Evolutionary conservation across 192 early-diverging fungal genomes (phyloP), one percentile per base, ranked within the genome.

Genomic region (Umbelopsis vinacea): DNA sequence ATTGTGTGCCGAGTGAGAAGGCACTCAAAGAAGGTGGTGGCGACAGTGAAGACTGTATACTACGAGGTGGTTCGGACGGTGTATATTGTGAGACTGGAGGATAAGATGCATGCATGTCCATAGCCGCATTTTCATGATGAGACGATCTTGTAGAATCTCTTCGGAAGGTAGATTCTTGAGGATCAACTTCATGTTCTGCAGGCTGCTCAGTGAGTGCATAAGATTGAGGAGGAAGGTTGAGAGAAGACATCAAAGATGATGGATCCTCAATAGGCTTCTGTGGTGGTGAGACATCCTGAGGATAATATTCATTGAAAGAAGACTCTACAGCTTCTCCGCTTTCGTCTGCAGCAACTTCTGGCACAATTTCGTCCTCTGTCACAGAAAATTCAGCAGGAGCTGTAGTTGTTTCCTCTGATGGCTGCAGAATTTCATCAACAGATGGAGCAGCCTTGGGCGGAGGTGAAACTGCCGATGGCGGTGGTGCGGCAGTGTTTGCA

Each of bases 21-120:
- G 40, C 40, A 12, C 40, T 43, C 6, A 54, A 19, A 12, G 53
- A 54, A 1, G 22, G 53, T 26, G 53, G 53, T 2, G 53, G 53
- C 26, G 53, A 54, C 53, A 54, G 23, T 26, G 23, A 54, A 26
- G 53, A 54, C 23, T 54, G 53, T 54, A 54, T 23, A 54, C 53
- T 54, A 26, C 26, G 53, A 29, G 53, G 53, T 10, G 53, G 53
- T 23, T 54, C 23, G 7, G n/a, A 54, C 6, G 53, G 6, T 12
- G 53, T 14, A 22, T 54, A 54, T 4, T 22, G 11, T 24, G 53
- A 24, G 23, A 54, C 26, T 11, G 53, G 26, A 54, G 14, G 23
- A 14, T 24, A 0, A 4, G 53, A 22, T 14, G 53, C 7, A 54
- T 22, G 23, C 4, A 26, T 54, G 11, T 26, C 22, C 22, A 26